Percentiles rank a stretch among this genome's conserved stretches.
phyloP scores from a whole-genome alignment of 179 eudicot genomes.

The Camellia oleifera region DNA sequence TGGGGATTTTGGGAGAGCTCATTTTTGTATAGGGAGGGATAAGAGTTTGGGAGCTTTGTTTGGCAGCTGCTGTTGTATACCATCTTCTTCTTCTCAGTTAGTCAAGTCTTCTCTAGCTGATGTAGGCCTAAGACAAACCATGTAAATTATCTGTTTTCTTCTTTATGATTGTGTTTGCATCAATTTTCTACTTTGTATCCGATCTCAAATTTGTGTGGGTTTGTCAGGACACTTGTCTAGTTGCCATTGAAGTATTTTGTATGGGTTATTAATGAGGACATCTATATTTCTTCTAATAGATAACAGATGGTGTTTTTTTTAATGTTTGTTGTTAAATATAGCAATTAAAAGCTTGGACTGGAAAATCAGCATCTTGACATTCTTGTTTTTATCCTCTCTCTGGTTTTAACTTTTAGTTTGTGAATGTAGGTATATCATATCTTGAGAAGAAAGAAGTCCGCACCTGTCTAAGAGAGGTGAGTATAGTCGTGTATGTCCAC shows the following conservation, averaged over 20 bases:
- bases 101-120: no score
- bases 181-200: background rate
- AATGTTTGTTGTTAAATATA: background rate
- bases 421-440: slow-evolving; percentile 60
- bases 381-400: background rate
- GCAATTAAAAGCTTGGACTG: background rate
- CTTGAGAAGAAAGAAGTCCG: slow-evolving; percentile 87
- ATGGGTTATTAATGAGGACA: background rate
- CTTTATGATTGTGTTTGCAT: background rate
- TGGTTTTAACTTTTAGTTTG: slow-evolving; percentile 5
- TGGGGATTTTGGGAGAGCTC: no score
- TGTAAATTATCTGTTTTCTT: no score
- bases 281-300: background rate
- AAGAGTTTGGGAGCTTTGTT: no score
- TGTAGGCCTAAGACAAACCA: no score
- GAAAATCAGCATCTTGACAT: slow-evolving; percentile 5
- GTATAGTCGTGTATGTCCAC: background rate
- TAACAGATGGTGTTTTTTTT: background rate
- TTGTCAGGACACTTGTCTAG: background rate
- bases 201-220: no score
- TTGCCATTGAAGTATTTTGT: background rate
- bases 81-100: no score
- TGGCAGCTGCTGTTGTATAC: no score
- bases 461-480: slow-evolving; percentile 64
- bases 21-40: no score